These are phyloP conservation scores for Sanguinoderma infundibulare DNA, from an alignment of 1,284 basidiomycete genomes.

Conservation along the genomic window DNA sequence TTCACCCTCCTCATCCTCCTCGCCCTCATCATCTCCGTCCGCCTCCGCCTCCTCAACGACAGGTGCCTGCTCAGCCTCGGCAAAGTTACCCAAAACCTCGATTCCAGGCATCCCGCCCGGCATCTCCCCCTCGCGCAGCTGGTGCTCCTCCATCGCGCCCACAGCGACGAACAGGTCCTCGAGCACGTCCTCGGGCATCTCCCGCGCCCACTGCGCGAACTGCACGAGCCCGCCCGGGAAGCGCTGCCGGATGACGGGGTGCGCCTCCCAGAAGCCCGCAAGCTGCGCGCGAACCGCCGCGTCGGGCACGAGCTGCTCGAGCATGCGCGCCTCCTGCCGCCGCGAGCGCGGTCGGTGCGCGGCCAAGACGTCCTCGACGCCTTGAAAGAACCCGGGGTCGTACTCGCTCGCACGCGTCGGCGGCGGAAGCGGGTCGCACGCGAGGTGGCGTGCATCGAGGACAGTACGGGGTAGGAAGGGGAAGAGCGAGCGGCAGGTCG, in stretches of 20 bases:
- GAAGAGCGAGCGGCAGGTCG: slow-evolving; percentile 61
- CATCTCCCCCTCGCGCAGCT: slow-evolving; percentile 23
- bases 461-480: slow-evolving; percentile 71
- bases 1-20: slow-evolving; percentile 29
- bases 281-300: slow-evolving; percentile 58
- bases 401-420: slow-evolving; percentile 61
- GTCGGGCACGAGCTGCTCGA: slow-evolving; percentile 64
- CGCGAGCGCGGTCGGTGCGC: slow-evolving; percentile 36
- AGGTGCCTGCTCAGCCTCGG: slow-evolving; percentile 36
- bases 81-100: slow-evolving; percentile 29
- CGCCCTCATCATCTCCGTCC: slow-evolving; percentile 25
- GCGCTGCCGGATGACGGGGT: slow-evolving; percentile 53
- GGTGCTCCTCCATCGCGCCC: slow-evolving; percentile 27
- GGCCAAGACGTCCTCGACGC: slow-evolving; percentile 56
- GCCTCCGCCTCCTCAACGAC: slow-evolving; percentile 10
- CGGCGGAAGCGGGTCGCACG: slow-evolving; percentile 86
- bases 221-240: slow-evolving; percentile 70
- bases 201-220: slow-evolving; percentile 61
- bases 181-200: slow-evolving; percentile 61
- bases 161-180: slow-evolving; percentile 54
- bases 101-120: slow-evolving; percentile 34
- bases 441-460: slow-evolving; percentile 56
- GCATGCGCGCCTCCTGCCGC: slow-evolving; percentile 48
- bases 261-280: slow-evolving; percentile 49
- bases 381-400: slow-evolving; percentile 73